Evolutionary conservation across 768 basidiomycete species (phyloP).

Genomic region (Rhodotorula sphaerocarpa): DNA sequence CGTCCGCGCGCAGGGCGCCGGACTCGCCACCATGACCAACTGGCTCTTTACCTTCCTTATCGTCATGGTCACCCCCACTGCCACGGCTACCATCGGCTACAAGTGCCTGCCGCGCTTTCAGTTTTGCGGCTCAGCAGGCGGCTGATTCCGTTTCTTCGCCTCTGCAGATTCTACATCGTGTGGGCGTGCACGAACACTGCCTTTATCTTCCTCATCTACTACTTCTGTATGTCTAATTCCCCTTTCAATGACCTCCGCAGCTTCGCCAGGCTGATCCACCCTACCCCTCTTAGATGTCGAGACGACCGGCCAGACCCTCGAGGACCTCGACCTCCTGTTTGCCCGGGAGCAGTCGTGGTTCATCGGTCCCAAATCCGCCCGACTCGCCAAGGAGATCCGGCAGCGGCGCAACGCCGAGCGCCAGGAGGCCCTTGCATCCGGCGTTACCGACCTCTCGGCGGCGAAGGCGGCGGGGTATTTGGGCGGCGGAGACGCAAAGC

Average conservation of each 20-base stretch:
- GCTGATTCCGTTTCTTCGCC: neutral
- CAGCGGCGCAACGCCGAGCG: neutral
- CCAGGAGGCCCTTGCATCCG: neutral
- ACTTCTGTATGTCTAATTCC: neutral
- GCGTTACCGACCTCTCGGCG: neutral
- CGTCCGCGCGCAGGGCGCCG: constrained; percentile 59
- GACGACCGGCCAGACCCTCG: constrained; percentile 6
- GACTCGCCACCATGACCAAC: constrained; percentile 53
- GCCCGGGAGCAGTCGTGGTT: neutral
- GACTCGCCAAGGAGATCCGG: neutral
- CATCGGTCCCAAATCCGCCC: constrained; percentile 1
- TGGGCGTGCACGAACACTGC: neutral
- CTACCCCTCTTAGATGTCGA: neutral
- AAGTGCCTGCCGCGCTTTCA: neutral
- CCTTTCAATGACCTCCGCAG: neutral
- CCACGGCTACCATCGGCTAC: neutral
- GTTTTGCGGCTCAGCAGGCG: neutral
- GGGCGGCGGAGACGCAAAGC: neutral
- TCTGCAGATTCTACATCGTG: neutral
- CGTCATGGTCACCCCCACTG: neutral
- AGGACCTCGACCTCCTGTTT: constrained; percentile 7
- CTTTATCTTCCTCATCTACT: neutral
- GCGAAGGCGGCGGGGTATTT: neutral
- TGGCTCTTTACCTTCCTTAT: constrained; percentile 34
- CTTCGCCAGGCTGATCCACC: neutral